These are phyloP conservation scores for Teratosphaeria pseudoeucalypti DNA, from an alignment of 2,329 filamentous ascomycete genomes.

Conservation along the genomic window DNA sequence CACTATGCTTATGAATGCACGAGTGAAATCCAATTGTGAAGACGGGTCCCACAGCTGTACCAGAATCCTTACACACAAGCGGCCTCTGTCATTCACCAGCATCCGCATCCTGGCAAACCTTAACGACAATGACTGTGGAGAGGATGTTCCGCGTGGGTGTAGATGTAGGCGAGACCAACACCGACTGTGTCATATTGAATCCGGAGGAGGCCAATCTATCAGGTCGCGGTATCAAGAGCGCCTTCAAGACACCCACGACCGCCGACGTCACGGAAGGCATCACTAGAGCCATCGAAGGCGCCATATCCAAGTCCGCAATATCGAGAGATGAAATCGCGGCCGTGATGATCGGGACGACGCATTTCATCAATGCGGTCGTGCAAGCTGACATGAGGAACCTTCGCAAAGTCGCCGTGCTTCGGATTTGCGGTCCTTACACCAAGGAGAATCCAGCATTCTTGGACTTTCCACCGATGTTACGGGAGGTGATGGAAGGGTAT, in stretches of 20 bases:
- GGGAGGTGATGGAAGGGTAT: slow-evolving; percentile 22
- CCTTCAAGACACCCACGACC: slow-evolving; percentile 26
- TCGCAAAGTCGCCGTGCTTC: slow-evolving; percentile 42
- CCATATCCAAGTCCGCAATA: slow-evolving; percentile 26
- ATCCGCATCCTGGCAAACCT: neutral
- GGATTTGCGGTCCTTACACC: slow-evolving; percentile 25
- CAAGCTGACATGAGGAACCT: slow-evolving; percentile 36
- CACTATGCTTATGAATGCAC: too few relatives aligned
- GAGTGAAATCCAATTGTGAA: too few relatives aligned
- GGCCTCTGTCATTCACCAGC: too few relatives aligned
- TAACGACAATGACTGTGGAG: neutral
- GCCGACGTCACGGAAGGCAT: slow-evolving; percentile 33
- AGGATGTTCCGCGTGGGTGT: slow-evolving; percentile 29
- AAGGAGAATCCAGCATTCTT: slow-evolving; percentile 22
- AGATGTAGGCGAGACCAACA: slow-evolving; percentile 31
- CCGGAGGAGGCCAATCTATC: slow-evolving; percentile 15
- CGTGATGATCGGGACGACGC: slow-evolving; percentile 43
- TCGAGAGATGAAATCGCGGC: slow-evolving; percentile 25
- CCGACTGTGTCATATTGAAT: slow-evolving; percentile 25
- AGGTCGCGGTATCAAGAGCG: slow-evolving; percentile 20
- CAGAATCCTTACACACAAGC: too few relatives aligned
- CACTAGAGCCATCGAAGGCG: slow-evolving; percentile 26
- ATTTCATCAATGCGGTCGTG: slow-evolving; percentile 25
- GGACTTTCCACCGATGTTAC: slow-evolving; percentile 19
- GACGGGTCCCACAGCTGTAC: too few relatives aligned